Evolutionary conservation across 2,329 filamentous ascomycete species (phyloP), one percentile per base, ranked within the genome.

Genomic region (Fusarium sulawesiense): DNA sequence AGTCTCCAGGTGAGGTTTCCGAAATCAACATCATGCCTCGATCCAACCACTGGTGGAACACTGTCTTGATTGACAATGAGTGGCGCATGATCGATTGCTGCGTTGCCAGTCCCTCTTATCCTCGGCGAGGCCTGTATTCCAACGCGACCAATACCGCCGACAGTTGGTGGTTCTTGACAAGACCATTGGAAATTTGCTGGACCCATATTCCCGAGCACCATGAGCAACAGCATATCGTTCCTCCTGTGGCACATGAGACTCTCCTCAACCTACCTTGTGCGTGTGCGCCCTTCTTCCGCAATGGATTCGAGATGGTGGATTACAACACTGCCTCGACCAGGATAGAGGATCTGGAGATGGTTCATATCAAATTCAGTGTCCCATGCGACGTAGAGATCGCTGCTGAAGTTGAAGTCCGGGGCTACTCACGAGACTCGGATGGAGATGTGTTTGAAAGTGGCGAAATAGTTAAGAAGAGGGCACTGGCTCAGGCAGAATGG

Each of bases 81-180:
- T 99, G 96, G 96, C 92, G 96, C 53, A 92, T 98, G 71, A 93
- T 99, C 83, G 96, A 99, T 79, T 96, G 93, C 78, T 97, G 93
- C 37, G 85, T 99, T 49, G 94, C 96, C 6, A 94, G 92, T 68
- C 94, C 95, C 14, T 97, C 95, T 0, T 93, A 98, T 75, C 95
- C 96, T 12, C 90, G 88, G 60, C 88, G 97, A 49, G 85, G 84
- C 18, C 84, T 89, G 32, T 98, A 97, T 80, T 97, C 94, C 16
- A 92, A 88, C 72, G 87, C 87, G 27, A 88, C 88, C 62, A 88
- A 90, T 45, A 84, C 87, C 3, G 93, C 96, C 1, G 96, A 99
- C 73, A 85, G 85, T 32, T 98, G 93, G 91, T 99, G 94, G 86
- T 99, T 99, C 82, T 88, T 99, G n/a, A 84, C 93, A 2, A 88